A percentile compares a stretch with the other conserved stretches of the same genome.
Evolutionary conservation across 305 asterid species (phyloP).

Genomic region (Fraxinus paxiana): DNA sequence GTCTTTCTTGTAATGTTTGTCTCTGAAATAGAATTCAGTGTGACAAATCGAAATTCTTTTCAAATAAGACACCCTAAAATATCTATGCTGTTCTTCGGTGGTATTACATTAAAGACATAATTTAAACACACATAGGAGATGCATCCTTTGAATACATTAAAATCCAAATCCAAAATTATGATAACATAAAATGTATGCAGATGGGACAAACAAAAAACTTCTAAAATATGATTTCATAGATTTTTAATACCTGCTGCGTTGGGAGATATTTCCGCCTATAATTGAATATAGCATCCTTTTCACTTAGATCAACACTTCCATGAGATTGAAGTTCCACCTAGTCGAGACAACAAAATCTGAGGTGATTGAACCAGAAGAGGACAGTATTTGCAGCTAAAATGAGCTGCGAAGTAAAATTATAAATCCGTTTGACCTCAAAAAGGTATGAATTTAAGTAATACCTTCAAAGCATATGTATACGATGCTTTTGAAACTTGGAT

Average conservation of each 20-base stretch:
- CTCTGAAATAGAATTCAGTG: neutral
- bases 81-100: neutral
- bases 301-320: constrained; percentile 41
- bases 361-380: constrained; percentile 13
- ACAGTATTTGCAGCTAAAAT: neutral
- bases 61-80: neutral
- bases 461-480: neutral
- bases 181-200: neutral
- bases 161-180: neutral
- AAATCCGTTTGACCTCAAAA: constrained; percentile 2
- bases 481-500: neutral
- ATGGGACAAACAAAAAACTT: neutral
- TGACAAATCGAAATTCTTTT: neutral
- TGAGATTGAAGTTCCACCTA: constrained; percentile 84
- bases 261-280: constrained; percentile 84
- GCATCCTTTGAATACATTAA: neutral
- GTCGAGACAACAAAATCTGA: constrained; percentile 19
- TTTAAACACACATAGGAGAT: neutral
- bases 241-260: constrained; percentile 63
- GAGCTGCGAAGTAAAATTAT: neutral
- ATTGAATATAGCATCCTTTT: constrained; percentile 74
- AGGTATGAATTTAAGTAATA: neutral
- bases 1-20: neutral
- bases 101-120: neutral
- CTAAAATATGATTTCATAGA: neutral